Evolutionary conservation across 192 early-diverging fungal genomes (phyloP).

Genomic region (Fimicolochytrium jonesii): DNA sequence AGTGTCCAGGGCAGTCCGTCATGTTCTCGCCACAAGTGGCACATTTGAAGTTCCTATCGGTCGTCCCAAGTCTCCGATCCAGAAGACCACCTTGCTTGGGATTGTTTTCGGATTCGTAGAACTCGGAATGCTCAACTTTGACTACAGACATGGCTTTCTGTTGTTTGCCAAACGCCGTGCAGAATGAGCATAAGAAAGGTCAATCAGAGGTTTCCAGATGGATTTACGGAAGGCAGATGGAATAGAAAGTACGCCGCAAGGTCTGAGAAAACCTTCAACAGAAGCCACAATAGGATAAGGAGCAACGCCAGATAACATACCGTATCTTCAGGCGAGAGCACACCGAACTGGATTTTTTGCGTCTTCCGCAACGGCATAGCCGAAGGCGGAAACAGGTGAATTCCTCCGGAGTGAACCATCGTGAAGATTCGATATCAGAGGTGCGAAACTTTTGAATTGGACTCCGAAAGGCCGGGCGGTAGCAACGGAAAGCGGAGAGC

Average conservation of each 20-base stretch:
- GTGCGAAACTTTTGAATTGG: not conserved
- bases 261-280: not conserved
- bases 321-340: constrained; percentile 94
- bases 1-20: constrained; percentile 96
- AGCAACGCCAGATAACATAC: constrained; percentile 39
- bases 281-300: not conserved
- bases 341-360: constrained; percentile 90
- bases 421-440: not conserved
- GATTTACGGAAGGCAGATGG: not conserved
- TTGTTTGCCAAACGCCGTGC: not conserved
- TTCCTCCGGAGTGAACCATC: constrained; percentile 13
- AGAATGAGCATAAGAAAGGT: not conserved
- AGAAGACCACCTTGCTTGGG: constrained; percentile 84
- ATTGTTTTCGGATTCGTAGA: constrained; percentile 75
- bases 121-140: constrained; percentile 85
- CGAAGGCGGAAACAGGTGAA: constrained; percentile 60
- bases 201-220: not conserved
- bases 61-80: constrained; percentile 94
- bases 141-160: constrained; percentile 97
- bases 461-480: not conserved
- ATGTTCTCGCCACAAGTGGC: constrained; percentile 93
- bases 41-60: constrained; percentile 96
- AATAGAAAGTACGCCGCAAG: not conserved
- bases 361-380: constrained; percentile 80
- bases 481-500: no score